These are phyloP conservation scores for Persicaria tinctoria DNA, from an alignment of 148 eudicot species.

Conservation along the genomic window DNA sequence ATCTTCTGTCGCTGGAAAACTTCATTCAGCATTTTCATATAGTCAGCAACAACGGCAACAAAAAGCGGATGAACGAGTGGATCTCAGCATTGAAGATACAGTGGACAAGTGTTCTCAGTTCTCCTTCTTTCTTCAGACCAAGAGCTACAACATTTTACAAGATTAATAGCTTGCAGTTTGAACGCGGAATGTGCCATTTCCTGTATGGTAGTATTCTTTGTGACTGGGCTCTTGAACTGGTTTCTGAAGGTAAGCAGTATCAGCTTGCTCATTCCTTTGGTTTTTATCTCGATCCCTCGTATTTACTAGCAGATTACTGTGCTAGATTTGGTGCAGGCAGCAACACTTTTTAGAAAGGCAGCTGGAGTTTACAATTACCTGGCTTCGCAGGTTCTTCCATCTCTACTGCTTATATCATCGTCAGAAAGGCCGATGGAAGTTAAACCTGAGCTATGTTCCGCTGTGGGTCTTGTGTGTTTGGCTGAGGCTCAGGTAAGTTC, in stretches of 20 bases:
- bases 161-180: conserved; percentile 45
- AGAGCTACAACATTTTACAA: conserved; percentile 49
- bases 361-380: conserved; percentile 63
- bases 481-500: conserved; percentile 81
- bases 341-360: conserved; percentile 54
- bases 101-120: conserved; percentile 59
- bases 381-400: conserved; percentile 37
- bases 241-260: conserved; percentile 37
- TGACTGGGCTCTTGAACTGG: conserved; percentile 47
- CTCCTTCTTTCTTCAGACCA: conserved; percentile 32
- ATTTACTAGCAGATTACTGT: conserved; percentile 9
- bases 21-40: conserved; percentile 35
- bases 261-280: neutral
- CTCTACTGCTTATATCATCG: conserved; percentile 19
- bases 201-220: conserved; percentile 61
- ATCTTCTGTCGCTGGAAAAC: conserved; percentile 56
- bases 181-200: conserved; percentile 60
- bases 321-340: conserved; percentile 59
- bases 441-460: conserved; percentile 25
- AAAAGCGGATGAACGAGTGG: conserved; percentile 20
- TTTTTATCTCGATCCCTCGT: neutral
- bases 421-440: conserved; percentile 60
- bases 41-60: conserved; percentile 12
- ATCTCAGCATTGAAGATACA: conserved; percentile 45
- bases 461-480: conserved; percentile 63